Evolutionary conservation across 176 grass and related monocot species (phyloP).

Genomic region (Aegilops sharonensis): DNA sequence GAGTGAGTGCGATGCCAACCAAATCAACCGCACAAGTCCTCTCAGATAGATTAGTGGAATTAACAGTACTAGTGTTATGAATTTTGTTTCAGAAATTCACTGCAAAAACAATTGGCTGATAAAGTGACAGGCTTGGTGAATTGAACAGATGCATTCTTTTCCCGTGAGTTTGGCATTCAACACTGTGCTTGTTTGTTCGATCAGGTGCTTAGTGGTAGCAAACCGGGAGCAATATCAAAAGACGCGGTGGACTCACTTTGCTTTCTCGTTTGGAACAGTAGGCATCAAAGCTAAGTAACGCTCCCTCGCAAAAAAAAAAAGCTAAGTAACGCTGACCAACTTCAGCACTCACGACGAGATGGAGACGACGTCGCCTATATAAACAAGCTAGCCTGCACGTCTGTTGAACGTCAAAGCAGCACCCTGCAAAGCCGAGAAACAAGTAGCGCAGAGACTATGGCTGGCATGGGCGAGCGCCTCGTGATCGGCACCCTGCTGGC

Average conservation of each 20-base stretch:
- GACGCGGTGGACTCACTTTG: not conserved
- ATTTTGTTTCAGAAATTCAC: not conserved
- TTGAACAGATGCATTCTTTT: too few relatives aligned
- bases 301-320: not conserved
- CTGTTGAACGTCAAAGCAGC: not conserved
- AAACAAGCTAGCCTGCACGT: not conserved
- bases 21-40: not conserved
- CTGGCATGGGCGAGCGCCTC: not conserved
- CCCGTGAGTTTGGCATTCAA: not conserved
- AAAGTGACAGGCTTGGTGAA: not conserved
- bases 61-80: too few relatives aligned
- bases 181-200: not conserved
- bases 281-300: not conserved
- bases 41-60: not conserved
- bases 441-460: not conserved
- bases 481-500: not conserved
- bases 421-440: not conserved
- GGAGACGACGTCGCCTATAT: not conserved
- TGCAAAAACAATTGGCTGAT: not conserved
- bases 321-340: not conserved
- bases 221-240: not conserved
- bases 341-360: not conserved
- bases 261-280: not conserved
- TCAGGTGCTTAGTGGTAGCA: not conserved
- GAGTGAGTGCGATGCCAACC: not conserved